Conservation (phyloP, 257 asterid species). For the Asclepias syriaca region DNA sequence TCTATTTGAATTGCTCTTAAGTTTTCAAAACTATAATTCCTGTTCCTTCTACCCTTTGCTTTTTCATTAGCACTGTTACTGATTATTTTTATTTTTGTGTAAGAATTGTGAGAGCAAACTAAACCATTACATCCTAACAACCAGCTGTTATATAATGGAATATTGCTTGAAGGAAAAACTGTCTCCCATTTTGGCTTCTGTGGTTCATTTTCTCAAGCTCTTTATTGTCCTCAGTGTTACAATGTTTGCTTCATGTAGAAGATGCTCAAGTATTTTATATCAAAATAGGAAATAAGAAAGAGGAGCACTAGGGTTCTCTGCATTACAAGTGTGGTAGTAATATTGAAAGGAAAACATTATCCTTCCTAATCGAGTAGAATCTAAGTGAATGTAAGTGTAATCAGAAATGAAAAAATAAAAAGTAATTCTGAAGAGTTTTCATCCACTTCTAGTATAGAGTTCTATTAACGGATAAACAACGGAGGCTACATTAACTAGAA, state of each 20-base stretch:
- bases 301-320: not conserved
- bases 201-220: not conserved
- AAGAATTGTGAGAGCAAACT: not conserved
- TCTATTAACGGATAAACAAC: not conserved
- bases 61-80: not conserved
- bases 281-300: not conserved
- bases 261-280: not conserved
- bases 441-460: not conserved
- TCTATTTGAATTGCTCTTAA: not conserved
- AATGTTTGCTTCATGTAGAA: not conserved
- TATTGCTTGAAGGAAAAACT: not conserved
- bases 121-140: not conserved
- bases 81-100: not conserved
- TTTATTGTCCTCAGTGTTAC: not conserved
- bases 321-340: not conserved
- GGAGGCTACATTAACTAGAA: not conserved
- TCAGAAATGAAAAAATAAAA: not conserved
- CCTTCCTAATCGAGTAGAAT: not conserved
- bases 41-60: not conserved
- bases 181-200: not conserved
- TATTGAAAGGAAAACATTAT: not conserved
- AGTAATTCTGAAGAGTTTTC: not conserved
- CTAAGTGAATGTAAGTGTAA: not conserved
- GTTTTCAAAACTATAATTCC: not conserved
- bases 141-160: not conserved